Evolutionary conservation across 805 yeast genomes (phyloP).

Genomic region (Saccharomycopsis amapae): DNA sequence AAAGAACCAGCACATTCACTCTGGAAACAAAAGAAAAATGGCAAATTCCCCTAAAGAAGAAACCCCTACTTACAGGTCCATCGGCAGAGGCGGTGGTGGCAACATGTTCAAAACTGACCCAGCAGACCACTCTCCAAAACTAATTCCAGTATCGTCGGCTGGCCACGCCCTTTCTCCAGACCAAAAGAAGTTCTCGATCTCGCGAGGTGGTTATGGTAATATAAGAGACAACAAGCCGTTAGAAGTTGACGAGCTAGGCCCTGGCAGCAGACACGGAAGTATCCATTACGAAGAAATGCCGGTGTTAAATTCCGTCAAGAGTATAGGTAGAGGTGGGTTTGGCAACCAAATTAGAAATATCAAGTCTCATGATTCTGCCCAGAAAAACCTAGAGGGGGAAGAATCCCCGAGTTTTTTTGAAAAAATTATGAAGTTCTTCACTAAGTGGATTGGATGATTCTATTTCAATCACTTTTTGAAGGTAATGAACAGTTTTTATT

Average conservation of each 20-base stretch:
- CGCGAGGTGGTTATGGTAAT: conserved; percentile 21
- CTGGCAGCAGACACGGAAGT: not conserved
- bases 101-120: conserved; percentile 16
- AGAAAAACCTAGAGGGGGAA: conserved; percentile 2
- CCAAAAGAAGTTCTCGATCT: conserved; percentile 20
- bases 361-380: not conserved
- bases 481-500: too few relatives aligned
- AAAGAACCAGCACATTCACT: too few relatives aligned
- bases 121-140: conserved; percentile 9
- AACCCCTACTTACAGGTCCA: conserved; percentile 10
- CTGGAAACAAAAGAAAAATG: too few relatives aligned
- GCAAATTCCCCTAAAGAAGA: too few relatives aligned
- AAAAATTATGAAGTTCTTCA: conserved; percentile 11
- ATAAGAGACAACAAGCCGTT: conserved; percentile 16
- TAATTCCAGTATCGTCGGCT: conserved; percentile 17
- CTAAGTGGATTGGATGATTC: too few relatives aligned
- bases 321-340: conserved; percentile 22
- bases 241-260: not conserved
- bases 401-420: conserved; percentile 1
- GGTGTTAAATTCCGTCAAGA: conserved; percentile 13
- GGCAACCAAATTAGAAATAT: conserved; percentile 19
- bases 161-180: conserved; percentile 17
- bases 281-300: not conserved
- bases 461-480: not conserved
- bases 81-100: conserved; percentile 22